Conservation (phyloP, 164 flowering plant species). For the Vitis riparia region DNA sequence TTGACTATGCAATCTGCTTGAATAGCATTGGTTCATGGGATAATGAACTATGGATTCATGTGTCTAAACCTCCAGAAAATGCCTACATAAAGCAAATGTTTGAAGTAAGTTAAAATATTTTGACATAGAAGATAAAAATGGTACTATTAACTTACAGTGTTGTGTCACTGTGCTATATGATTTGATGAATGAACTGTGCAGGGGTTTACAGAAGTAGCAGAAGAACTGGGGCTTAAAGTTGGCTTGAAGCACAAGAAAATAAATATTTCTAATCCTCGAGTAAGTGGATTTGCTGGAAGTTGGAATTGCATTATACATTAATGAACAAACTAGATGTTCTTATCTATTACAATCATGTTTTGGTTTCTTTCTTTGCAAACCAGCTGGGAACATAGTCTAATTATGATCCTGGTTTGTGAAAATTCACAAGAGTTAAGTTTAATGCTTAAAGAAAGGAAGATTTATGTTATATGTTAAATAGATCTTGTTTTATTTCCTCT, state of each 20-base stretch:
- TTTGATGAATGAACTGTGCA: constrained; percentile 31
- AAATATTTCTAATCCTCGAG: constrained; percentile 93
- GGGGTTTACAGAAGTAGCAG: constrained; percentile 76
- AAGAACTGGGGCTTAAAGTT: constrained; percentile 73
- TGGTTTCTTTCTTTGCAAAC: background rate
- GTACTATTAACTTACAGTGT: background rate
- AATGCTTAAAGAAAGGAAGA: no score
- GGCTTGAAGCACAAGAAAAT: constrained; percentile 96
- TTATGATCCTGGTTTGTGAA: background rate
- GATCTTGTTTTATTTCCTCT: background rate
- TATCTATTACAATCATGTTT: background rate
- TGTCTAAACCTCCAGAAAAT: constrained; percentile 99
- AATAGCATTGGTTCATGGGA: constrained; percentile 85
- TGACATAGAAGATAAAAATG: background rate
- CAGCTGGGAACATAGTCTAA: background rate
- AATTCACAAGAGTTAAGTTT: background rate
- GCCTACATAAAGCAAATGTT: constrained; percentile 82
- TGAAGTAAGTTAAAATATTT: constrained; percentile 50
- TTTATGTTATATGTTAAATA: no score
- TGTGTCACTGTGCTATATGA: constrained; percentile 8
- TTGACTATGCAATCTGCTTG: constrained; percentile 97
- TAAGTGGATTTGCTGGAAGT: constrained; percentile 37
- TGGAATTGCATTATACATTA: background rate
- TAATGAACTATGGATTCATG: constrained; percentile 77
- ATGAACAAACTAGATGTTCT: background rate